Conservation (phyloP, 2,329 filamentous ascomycete species). For the Exophiala viscosa region DNA sequence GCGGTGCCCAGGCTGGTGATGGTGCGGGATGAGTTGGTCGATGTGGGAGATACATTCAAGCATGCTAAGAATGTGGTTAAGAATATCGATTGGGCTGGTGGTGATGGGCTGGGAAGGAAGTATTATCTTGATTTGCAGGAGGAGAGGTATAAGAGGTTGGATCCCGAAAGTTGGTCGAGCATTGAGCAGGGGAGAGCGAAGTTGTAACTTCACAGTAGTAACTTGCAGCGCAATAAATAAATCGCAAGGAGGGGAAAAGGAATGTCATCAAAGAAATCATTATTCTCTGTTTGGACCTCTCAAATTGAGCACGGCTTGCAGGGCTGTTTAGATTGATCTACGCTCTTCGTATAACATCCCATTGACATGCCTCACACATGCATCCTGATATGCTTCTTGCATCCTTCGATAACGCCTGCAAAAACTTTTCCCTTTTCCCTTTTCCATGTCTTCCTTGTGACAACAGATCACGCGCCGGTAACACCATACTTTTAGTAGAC, state of each 20-base stretch:
- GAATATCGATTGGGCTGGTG: slow-evolving; percentile 42
- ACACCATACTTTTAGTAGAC: too few species aligned
- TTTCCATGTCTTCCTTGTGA: too few species aligned
- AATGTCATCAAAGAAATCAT: too few species aligned
- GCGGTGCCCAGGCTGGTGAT: slow-evolving; percentile 47
- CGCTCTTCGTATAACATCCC: not conserved
- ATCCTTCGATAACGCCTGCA: too few species aligned
- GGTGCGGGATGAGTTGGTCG: slow-evolving; percentile 43
- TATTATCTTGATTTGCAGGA: slow-evolving; percentile 43
- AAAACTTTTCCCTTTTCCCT: too few species aligned
- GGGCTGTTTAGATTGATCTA: not conserved
- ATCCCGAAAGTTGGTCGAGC: slow-evolving; percentile 37
- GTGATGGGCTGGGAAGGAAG: slow-evolving; percentile 30
- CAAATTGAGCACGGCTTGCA: too few species aligned
- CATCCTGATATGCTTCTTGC: too few species aligned
- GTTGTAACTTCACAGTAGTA: slow-evolving; percentile 31
- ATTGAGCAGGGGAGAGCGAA: slow-evolving; percentile 46
- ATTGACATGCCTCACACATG: too few species aligned
- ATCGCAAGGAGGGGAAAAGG: too few species aligned
- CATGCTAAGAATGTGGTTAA: slow-evolving; percentile 45
- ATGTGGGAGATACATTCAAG: slow-evolving; percentile 50
- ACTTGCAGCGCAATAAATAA: too few species aligned
- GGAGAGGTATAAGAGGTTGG: slow-evolving; percentile 38
- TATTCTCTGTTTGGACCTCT: too few species aligned
- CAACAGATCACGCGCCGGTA: too few species aligned